Evolutionary conservation across 768 basidiomycete species (phyloP).

Genomic region (Pleurotus cornucopiae): DNA sequence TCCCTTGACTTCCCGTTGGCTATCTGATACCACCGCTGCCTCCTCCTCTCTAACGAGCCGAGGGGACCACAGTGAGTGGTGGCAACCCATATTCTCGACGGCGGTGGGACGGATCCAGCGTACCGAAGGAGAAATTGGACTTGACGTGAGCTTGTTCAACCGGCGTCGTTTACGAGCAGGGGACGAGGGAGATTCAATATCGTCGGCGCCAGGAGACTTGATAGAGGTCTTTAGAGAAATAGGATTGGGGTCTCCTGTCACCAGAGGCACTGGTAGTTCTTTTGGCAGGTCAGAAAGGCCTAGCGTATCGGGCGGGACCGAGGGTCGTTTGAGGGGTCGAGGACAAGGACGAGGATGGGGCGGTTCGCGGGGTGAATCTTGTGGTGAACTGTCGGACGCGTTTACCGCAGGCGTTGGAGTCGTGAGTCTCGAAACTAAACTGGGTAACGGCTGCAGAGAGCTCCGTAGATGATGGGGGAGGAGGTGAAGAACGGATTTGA

Average conservation of each 20-base stretch:
- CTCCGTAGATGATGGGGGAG: not conserved
- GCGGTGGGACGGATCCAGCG: not conserved
- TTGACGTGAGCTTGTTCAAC: no score
- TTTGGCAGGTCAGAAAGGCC: no score
- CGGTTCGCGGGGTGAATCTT: not conserved
- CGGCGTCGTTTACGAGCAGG: no score
- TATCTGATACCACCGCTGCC: not conserved
- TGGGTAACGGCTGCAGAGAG: no score
- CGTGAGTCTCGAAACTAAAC: no score
- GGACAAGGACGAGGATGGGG: not conserved
- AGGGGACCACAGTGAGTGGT: not conserved
- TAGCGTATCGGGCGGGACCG: no score
- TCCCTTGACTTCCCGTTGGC: no score
- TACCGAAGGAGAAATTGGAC: no score
- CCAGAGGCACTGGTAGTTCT: not conserved
- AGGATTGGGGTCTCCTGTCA: not conserved
- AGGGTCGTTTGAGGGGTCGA: not conserved
- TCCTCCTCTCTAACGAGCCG: not conserved
- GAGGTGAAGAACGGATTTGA: not conserved
- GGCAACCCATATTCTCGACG: not conserved
- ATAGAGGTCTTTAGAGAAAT: not conserved
- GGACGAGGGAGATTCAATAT: not conserved
- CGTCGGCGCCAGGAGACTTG: not conserved
- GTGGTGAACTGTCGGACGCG: not conserved
- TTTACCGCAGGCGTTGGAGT: not conserved